Evolutionary conservation across 1,139 yeast genomes (phyloP), one percentile per base, ranked within the genome.

Genomic region (Yamadazyma songkhlaensis): DNA sequence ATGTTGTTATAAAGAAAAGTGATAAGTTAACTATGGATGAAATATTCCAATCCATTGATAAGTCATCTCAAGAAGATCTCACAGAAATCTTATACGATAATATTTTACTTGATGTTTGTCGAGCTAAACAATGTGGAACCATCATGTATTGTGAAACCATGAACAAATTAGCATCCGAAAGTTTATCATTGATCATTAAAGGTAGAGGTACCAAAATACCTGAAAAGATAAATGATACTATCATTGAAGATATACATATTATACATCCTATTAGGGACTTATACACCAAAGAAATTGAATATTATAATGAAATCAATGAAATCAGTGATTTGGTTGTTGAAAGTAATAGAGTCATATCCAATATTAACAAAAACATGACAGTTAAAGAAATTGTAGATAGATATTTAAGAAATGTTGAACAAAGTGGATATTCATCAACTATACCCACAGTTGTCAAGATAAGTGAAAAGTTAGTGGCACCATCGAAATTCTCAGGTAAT

Each of bases 361-460:
- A 55, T 28, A 59, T 72, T 32, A 77, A 80, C 14, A 85, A 80
- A 55, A 77, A 81, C 47, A 79, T 84, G 72, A 85, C 96, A 2
- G 82, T 92, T 23, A 81, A 86, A 50, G 95, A 87, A 51, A 69
- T 92, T 35, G 81, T 90, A 2, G 67, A 79, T 29, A 77, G 81
- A 39, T 92, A 92, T 57, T 88, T 89, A 51, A 72, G 67, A 26
- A 74, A 74, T 30, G 78, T 90, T 25, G 96, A 89, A 52, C 72
- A 63, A 7, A 67, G 77, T 8, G 95, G 85, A 6, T 90, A 89
- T 53, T 88, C 96, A 0, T 88, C 95, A 36, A 88, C 94, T 3
- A 92, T 94, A 2, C 84, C 97, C 0, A 90, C 98, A 0, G 97
- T 92, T 13, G 90, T 89, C 9, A 81, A 87, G 46, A 90, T 96